Conservation (phyloP, 371 early-diverging fungal genomes). For the Funneliformis caledonium region DNA sequence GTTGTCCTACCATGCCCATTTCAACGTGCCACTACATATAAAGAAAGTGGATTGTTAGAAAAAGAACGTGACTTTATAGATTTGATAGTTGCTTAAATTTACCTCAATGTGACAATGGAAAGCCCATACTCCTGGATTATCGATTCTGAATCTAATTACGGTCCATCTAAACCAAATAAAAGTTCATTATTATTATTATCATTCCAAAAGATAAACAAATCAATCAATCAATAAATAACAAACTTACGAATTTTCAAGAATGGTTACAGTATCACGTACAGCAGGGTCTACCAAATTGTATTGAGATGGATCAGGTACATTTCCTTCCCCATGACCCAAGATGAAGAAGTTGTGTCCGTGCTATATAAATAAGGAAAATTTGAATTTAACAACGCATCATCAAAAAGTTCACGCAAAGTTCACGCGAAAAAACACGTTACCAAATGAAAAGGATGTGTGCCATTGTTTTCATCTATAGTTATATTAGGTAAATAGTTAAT, state of each 20-base stretch:
- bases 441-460: conserved; percentile 32
- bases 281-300: conserved; percentile 1
- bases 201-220: background rate
- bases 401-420: background rate
- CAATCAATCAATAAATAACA: background rate
- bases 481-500: background rate
- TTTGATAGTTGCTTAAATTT: background rate
- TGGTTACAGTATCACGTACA: conserved; percentile 1
- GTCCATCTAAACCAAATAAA: background rate
- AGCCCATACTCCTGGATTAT: conserved; percentile 30
- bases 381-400: background rate
- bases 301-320: background rate
- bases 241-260: background rate
- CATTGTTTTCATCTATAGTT: background rate
- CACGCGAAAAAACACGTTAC: background rate
- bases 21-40: conserved; percentile 26
- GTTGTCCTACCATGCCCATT: conserved; percentile 18
- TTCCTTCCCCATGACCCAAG: background rate
- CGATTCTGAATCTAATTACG: background rate
- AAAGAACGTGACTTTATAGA: background rate
- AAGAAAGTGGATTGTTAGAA: background rate
- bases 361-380: background rate
- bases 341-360: conserved; percentile 27
- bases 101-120: conserved; percentile 28
- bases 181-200: background rate